A percentile compares a stretch with the other conserved stretches of the same genome.
These are phyloP conservation scores for Trypanosoma conorhini DNA, from an alignment of 208 protist genomes.

Conservation along the genomic window DNA sequence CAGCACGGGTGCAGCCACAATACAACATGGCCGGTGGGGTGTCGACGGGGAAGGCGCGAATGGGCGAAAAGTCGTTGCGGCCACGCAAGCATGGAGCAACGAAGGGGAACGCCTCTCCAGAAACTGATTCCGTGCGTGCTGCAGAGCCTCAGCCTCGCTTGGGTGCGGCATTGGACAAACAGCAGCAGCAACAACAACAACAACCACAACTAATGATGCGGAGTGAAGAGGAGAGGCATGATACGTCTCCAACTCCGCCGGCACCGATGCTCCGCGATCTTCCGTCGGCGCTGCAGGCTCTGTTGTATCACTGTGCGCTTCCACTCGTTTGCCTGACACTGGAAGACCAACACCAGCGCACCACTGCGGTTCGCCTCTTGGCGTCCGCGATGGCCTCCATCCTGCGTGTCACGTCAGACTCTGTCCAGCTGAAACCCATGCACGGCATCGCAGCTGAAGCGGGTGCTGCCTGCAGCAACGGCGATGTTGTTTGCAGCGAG, in stretches of 20 bases:
- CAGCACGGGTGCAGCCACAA: neutral
- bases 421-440: neutral
- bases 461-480: neutral
- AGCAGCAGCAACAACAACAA: neutral
- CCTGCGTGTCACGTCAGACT: conserved; percentile 5
- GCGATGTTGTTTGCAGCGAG: neutral
- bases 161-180: neutral
- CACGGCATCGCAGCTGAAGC: neutral
- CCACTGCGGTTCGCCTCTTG: conserved; percentile 25
- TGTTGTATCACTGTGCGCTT: conserved; percentile 43
- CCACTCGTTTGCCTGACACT: conserved; percentile 46
- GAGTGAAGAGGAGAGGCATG: neutral
- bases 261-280: conserved; percentile 23
- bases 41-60: neutral
- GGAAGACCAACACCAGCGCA: conserved; percentile 38
- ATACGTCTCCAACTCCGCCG: neutral
- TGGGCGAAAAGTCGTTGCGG: neutral
- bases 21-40: neutral
- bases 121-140: neutral
- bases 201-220: neutral
- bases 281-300: conserved; percentile 34
- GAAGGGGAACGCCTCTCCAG: neutral
- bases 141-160: neutral
- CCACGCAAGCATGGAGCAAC: neutral
- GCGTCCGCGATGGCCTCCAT: conserved; percentile 24